Evolutionary conservation across 805 yeast genomes (phyloP), one percentile per base, ranked within the genome.

Genomic region (Citeromyces matritensis): DNA sequence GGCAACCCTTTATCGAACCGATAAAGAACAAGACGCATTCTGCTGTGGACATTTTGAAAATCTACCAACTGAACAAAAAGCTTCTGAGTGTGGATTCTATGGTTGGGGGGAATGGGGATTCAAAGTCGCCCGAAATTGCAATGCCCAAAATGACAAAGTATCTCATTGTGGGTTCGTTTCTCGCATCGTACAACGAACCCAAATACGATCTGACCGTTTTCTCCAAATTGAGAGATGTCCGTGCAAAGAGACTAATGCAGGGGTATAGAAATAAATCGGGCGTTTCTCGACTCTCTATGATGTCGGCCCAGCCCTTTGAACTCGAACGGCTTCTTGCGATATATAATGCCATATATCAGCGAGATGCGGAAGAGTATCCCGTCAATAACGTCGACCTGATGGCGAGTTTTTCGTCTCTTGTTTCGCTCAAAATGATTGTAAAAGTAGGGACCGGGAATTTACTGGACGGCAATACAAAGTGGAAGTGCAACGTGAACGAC

Each of bases 251-350:
- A 32, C 45, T 53, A 4, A 62, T 46, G 19, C 42, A 36, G 23
- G 30, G 6, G 35, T 39, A 36, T 29, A 36, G 33, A 25, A 19
- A 30, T 29, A 58, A 60, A 25, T 49, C 57, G 30, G 61, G 58
- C 33, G 63, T 61, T 35, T 49, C 58, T 6, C 67, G 64, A 31
- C 57, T 72, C 3, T 60, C 82, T 24, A 60, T 76, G 36, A 53
- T 80, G 27, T 71, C 76, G n/a, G 80, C 94, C 0, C 71, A 76
- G 19, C 54, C 71, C 23, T 85, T 85, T 49, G 81, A 76, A 24
- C 48, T 84, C 29, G 95, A 86, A 47, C 61, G 96, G 35, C 45
- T 83, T 47, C 53, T 81, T 36, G 94, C 95, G 0, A 81, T 86
- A 15, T 59, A 80, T 24, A 77, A 78, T 27, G 75, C 93, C 0